Percentiles rank a stretch among this genome's conserved stretches.
phyloP scores from a whole-genome alignment of 306 rosid species.

The Lithocarpus polystachyus region DNA sequence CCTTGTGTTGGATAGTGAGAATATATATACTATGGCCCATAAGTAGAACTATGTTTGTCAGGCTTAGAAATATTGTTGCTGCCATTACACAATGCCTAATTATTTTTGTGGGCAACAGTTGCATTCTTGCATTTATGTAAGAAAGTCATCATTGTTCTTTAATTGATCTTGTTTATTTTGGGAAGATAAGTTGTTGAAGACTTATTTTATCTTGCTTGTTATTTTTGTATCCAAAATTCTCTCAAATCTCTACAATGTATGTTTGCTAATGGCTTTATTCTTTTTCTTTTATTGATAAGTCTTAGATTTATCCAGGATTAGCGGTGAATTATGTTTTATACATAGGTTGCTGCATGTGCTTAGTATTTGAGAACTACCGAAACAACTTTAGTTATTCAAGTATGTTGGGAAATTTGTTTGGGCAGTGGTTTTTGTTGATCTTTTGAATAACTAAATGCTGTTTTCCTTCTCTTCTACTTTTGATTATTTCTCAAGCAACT shows the following conservation, averaged over 20 bases:
- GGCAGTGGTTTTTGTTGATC: not conserved
- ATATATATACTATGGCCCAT: not conserved
- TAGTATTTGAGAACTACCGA: not conserved
- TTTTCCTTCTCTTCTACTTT: no score
- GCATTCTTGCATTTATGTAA: not conserved
- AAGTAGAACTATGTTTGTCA: not conserved
- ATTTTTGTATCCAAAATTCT: not conserved
- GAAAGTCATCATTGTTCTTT: not conserved
- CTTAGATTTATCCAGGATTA: not conserved
- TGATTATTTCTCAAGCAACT: not conserved
- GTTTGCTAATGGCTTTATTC: not conserved
- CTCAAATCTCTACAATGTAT: not conserved
- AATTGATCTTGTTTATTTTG: not conserved
- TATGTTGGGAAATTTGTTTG: not conserved
- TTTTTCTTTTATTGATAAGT: not conserved
- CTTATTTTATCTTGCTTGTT: not conserved
- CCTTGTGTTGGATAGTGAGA: constrained; percentile 9
- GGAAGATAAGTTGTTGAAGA: not conserved
- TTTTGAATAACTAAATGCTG: not conserved
- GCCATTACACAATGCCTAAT: not conserved
- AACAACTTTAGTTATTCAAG: not conserved
- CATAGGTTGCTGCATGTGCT: not conserved
- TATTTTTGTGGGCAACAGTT: not conserved
- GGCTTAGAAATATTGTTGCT: not conserved
- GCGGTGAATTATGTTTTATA: not conserved